A percentile compares a stretch with the other conserved stretches of the same genome.
Conservation (phyloP, 1,139 yeast species). For the Lodderomyces jiufengensis region DNA sequence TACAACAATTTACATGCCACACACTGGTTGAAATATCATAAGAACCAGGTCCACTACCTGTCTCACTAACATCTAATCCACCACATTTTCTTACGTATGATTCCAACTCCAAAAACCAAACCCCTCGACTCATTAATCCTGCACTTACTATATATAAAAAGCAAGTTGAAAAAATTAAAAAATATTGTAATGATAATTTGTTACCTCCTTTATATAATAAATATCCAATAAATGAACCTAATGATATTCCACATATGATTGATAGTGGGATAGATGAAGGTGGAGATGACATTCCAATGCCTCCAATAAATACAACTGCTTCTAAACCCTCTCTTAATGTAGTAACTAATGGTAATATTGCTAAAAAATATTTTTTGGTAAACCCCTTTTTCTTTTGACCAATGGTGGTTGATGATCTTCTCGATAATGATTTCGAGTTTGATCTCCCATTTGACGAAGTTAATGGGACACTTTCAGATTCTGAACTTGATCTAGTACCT, state of each 20-base stretch:
- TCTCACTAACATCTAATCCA: constrained; percentile 86
- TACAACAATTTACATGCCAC: constrained; percentile 98
- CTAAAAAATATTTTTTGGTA: constrained; percentile 34
- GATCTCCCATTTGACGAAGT: constrained; percentile 6
- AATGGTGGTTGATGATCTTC: constrained; percentile 1
- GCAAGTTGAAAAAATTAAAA: constrained; percentile 39
- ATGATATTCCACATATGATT: constrained; percentile 31
- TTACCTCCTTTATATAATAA: constrained; percentile 42
- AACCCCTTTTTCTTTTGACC: constrained; percentile 12
- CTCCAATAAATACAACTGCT: constrained; percentile 48
- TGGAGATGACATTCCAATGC: constrained; percentile 43
- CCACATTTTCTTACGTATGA: constrained; percentile 59
- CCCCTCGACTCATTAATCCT: constrained; percentile 56
- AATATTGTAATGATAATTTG: constrained; percentile 38
- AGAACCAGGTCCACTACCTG: constrained; percentile 92
- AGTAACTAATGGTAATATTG: constrained; percentile 42
- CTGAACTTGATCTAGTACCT: constrained; percentile 13
- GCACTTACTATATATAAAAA: constrained; percentile 44
- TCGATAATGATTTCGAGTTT: background rate
- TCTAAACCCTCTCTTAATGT: constrained; percentile 47
- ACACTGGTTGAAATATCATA: constrained; percentile 75
- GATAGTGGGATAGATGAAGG: constrained; percentile 39
- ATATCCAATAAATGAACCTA: constrained; percentile 35
- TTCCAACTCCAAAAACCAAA: constrained; percentile 85
- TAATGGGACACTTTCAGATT: constrained; percentile 13